Evolutionary conservation across 2,329 filamentous ascomycete species (phyloP), one percentile per base, ranked within the genome.

Genomic region (Dactylellina cionopaga): DNA sequence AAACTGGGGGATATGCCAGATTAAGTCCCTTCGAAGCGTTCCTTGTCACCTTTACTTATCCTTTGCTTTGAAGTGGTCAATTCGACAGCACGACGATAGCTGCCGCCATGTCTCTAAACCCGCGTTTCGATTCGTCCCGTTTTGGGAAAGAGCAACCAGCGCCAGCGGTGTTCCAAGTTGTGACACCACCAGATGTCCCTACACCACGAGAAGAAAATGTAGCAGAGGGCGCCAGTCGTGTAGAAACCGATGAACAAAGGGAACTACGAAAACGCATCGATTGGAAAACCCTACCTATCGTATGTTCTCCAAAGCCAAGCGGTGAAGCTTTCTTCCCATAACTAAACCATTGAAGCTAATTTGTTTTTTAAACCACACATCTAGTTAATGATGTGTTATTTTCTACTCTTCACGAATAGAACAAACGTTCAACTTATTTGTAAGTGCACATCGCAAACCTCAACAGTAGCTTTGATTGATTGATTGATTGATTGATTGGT

Each of bases 401-500:
- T 65, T 22, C 10, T 65, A 10, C 37, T 65, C 7, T 65, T 56
- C 24, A 65, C 60, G 1, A 65, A 65, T 22, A 37, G 60, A 6
- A 65, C 44, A 41, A 56, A 56, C 7, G 37, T 65, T 1, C 60
- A 65, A 24, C 39, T 55, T 5, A 47, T 65, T 7, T 37, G 60
- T 65, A 55, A 19, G 47, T 22, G n/a, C 5, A 29, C n/a, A 11
- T 5, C 13, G 5, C 25, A 17, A 10, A 37, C n/a, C 13, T 1
- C 10, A 3, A 35, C 13, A n/a, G n/a, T n/a, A n/a, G n/a, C n/a
- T n/a, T n/a, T n/a, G n/a, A n/a, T n/a, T n/a, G n/a, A n/a, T n/a
- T n/a, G n/a, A n/a, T n/a, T n/a, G n/a, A n/a, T n/a, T n/a, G n/a
- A n/a, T n/a, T n/a, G n/a, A n/a, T n/a, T n/a, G n/a, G n/a, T n/a